Conservation (phyloP, 768 basidiomycete species). For the Tylopilus balloui region DNA sequence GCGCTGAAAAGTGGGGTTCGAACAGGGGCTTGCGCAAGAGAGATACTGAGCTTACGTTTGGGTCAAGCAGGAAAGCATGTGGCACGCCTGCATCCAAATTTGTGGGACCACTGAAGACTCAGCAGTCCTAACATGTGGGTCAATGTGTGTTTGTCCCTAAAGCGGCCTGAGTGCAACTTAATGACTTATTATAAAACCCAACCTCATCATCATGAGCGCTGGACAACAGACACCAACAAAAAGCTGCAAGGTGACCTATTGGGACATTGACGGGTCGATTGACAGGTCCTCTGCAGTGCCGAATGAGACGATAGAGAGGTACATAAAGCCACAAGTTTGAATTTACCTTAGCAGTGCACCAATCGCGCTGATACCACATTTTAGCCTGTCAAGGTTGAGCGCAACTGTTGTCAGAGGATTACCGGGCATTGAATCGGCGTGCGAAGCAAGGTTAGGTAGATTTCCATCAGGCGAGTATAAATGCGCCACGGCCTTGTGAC, state of each 20-base stretch:
- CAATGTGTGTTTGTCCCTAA: constrained; percentile 47
- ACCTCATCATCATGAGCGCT: constrained; percentile 47
- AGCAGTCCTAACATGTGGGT: constrained; percentile 48
- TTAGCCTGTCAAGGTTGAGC: constrained; percentile 58
- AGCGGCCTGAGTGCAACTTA: constrained; percentile 2
- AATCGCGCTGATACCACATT: constrained; percentile 49
- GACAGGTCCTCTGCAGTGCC: constrained; percentile 41
- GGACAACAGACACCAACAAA: constrained; percentile 48
- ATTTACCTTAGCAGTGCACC: constrained; percentile 51
- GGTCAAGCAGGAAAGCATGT: constrained; percentile 45
- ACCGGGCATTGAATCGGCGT: constrained; percentile 23
- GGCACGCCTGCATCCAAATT: constrained; percentile 53
- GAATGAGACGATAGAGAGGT: constrained; percentile 1
- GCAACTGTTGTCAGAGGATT: constrained; percentile 51
- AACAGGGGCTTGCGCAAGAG: background rate
- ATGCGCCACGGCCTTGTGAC: constrained; percentile 3
- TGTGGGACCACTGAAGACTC: constrained; percentile 44
- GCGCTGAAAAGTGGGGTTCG: constrained; percentile 36
- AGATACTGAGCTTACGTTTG: constrained; percentile 39
- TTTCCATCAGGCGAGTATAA: constrained; percentile 10
- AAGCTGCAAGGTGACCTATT: constrained; percentile 54
- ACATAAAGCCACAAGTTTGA: background rate
- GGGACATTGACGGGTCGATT: constrained; percentile 67
- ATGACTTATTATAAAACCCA: constrained; percentile 5
- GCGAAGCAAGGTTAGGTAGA: constrained; percentile 7